These are phyloP conservation scores for Neurospora sp. DNA, from an alignment of 495 filamentous ascomycete genomes.

Conservation along the genomic window DNA sequence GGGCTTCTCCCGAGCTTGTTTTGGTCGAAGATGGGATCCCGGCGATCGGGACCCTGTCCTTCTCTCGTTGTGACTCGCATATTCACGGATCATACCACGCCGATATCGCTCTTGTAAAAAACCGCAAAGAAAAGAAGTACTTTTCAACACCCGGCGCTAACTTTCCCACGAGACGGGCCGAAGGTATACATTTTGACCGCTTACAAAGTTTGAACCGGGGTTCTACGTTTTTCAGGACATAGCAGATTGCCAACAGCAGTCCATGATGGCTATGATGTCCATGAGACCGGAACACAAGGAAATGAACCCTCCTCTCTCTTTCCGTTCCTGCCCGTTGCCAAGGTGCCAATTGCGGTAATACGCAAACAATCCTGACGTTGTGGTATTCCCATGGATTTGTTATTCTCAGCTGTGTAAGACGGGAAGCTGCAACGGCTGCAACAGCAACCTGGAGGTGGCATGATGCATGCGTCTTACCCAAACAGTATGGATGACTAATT, in stretches of 20 bases:
- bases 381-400: not conserved
- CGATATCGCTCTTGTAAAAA: not conserved
- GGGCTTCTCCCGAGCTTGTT: not conserved
- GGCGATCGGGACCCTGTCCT: not conserved
- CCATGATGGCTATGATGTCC: not conserved
- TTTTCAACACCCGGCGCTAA: not conserved
- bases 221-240: not conserved
- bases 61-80: not conserved
- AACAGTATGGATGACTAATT: not conserved
- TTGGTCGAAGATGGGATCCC: not conserved
- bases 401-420: not conserved
- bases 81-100: not conserved
- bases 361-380: not conserved
- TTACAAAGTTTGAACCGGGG: not conserved
- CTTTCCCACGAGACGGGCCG: not conserved
- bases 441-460: not conserved
- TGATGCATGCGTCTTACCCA: not conserved
- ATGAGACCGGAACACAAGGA: not conserved
- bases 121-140: not conserved
- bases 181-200: not conserved
- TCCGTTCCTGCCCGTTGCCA: not conserved
- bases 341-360: not conserved
- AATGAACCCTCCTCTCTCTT: not conserved
- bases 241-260: not conserved
- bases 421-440: not conserved